phyloP scores from a whole-genome alignment of 31 red algal genomes.

The Asparagopsis taxiformis region DNA sequence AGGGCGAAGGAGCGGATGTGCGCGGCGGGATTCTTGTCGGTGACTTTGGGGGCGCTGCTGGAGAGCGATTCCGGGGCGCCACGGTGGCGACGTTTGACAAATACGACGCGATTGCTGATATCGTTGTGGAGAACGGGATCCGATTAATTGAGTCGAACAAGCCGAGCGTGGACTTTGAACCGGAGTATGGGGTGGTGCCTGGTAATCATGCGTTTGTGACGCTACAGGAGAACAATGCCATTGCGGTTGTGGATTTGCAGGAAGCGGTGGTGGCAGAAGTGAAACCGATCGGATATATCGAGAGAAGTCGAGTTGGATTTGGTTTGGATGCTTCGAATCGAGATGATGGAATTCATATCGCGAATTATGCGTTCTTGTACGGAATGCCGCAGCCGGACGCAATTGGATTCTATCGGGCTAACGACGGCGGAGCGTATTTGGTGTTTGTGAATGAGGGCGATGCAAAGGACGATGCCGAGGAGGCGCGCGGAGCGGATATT shows the following conservation, averaged over 20 bases:
- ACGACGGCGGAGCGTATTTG: slow-evolving; percentile 55
- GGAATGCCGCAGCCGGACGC: slow-evolving; percentile 77
- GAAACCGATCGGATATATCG: slow-evolving; percentile 67
- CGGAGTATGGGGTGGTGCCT: slow-evolving; percentile 52
- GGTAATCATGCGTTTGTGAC: slow-evolving; percentile 69
- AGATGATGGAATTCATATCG: slow-evolving; percentile 73
- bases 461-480: slow-evolving; percentile 61
- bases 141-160: slow-evolving; percentile 54
- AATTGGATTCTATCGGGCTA: slow-evolving; percentile 35
- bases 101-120: slow-evolving; percentile 21
- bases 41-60: slow-evolving; percentile 9
- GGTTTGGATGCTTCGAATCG: slow-evolving; percentile 71
- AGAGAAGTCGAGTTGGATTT: slow-evolving; percentile 55
- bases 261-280: slow-evolving; percentile 60
- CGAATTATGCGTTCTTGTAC: slow-evolving; percentile 60
- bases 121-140: slow-evolving; percentile 48
- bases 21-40: slow-evolving; percentile 49
- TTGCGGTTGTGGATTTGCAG: slow-evolving; percentile 72
- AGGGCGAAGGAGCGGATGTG: slow-evolving; percentile 62
- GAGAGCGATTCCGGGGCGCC: slow-evolving; percentile 27
- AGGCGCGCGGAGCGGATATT: slow-evolving; percentile 51
- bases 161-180: slow-evolving; percentile 70
- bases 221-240: slow-evolving; percentile 80
- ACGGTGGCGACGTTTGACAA: slow-evolving; percentile 45
- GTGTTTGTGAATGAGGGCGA: slow-evolving; percentile 83